A percentile compares a stretch with the other conserved stretches of the same genome.
phyloP scores from a whole-genome alignment of 208 protist genomes.

The Crithidia fasciculata region DNA sequence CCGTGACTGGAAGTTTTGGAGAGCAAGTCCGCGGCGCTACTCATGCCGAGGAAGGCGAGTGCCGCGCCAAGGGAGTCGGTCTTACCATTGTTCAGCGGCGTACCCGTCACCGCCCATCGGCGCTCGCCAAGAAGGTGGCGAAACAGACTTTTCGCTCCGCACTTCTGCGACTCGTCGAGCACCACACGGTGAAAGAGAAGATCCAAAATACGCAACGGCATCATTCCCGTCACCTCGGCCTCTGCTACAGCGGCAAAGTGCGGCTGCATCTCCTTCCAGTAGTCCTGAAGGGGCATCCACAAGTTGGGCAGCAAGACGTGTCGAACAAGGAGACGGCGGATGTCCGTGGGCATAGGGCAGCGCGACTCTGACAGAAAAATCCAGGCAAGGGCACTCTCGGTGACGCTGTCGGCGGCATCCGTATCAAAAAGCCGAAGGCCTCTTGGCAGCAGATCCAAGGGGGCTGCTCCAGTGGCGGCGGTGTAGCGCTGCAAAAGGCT shows the following conservation, averaged over 20 bases:
- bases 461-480: neutral
- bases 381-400: constrained; percentile 1
- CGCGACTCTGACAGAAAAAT: constrained; percentile 2
- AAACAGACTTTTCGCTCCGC: constrained; percentile 29
- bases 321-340: constrained; percentile 21
- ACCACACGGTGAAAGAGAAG: constrained; percentile 60
- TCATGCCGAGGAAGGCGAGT: constrained; percentile 35
- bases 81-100: constrained; percentile 64
- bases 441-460: neutral
- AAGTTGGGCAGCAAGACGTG: constrained; percentile 29
- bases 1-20: neutral
- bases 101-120: constrained; percentile 64
- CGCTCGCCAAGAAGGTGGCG: constrained; percentile 40
- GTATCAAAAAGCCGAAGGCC: constrained; percentile 2
- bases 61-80: constrained; percentile 30
- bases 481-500: constrained; percentile 18
- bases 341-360: constrained; percentile 7
- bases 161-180: constrained; percentile 69
- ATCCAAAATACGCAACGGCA: constrained; percentile 35
- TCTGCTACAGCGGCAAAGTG: constrained; percentile 19
- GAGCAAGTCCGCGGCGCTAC: constrained; percentile 15
- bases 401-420: neutral
- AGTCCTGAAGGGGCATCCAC: constrained; percentile 12
- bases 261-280: constrained; percentile 16
- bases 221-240: constrained; percentile 14